These are phyloP conservation scores for Mucuna pruriens DNA, from an alignment of 306 rosid genomes.

Conservation along the genomic window DNA sequence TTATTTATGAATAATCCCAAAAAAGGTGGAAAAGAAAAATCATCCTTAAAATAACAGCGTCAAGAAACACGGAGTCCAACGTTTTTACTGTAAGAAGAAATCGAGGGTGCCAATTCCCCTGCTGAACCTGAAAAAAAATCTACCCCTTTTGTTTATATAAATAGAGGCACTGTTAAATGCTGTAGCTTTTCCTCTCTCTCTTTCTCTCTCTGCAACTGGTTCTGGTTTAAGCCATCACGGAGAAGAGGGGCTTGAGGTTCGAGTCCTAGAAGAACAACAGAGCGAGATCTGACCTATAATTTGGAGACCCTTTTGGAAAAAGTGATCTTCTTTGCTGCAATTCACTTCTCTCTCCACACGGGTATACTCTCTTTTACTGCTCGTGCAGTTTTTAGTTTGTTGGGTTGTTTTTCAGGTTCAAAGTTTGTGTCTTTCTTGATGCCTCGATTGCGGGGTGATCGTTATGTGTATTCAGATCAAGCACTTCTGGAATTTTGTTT, in stretches of 20 bases:
- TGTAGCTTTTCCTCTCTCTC: slow-evolving; percentile 9
- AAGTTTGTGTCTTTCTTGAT: slow-evolving; percentile 25
- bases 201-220: slow-evolving; percentile 37
- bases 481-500: background rate
- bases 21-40: background rate
- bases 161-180: slow-evolving; percentile 31
- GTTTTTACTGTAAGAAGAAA: slow-evolving; percentile 48
- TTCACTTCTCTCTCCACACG: slow-evolving; percentile 33
- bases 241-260: slow-evolving; percentile 36
- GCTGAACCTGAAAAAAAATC: slow-evolving; percentile 45
- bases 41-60: slow-evolving; percentile 35
- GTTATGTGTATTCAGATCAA: slow-evolving; percentile 31
- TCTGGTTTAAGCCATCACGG: background rate
- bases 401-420: background rate
- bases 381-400: background rate
- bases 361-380: slow-evolving; percentile 23
- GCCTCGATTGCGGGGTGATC: slow-evolving; percentile 35
- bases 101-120: slow-evolving; percentile 34
- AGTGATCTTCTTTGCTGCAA: slow-evolving; percentile 48
- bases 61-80: slow-evolving; percentile 38
- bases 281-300: slow-evolving; percentile 57
- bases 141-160: slow-evolving; percentile 11
- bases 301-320: slow-evolving; percentile 55
- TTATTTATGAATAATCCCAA: background rate
- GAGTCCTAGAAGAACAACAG: slow-evolving; percentile 6